Conservation (phyloP, 2,329 filamentous ascomycete genomes). For the Monosporascus sp. region DNA sequence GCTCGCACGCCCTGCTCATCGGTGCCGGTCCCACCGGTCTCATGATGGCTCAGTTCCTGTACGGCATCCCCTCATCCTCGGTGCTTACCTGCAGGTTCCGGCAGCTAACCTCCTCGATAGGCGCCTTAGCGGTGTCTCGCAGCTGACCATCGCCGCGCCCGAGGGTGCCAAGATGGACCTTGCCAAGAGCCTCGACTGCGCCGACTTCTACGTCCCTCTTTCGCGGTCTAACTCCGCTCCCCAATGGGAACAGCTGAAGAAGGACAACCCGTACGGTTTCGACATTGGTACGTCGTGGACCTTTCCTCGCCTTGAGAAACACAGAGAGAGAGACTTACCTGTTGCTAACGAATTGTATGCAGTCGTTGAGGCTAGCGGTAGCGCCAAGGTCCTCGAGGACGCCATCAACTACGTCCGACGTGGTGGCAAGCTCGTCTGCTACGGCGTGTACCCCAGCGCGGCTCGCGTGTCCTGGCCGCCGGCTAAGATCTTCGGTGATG, state of each 20-base stretch:
- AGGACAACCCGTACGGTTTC: conserved; percentile 65
- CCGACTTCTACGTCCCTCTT: conserved; percentile 49
- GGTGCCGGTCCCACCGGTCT: conserved; percentile 63
- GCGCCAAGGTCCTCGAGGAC: conserved; percentile 62
- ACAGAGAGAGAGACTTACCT: background rate
- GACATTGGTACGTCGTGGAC: conserved; percentile 49
- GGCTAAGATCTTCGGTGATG: conserved; percentile 60
- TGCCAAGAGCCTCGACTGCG: conserved; percentile 51
- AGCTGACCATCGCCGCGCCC: conserved; percentile 64
- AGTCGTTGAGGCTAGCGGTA: conserved; percentile 66
- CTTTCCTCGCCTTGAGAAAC: background rate
- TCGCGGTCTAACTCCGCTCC: conserved; percentile 48
- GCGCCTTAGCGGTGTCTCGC: conserved; percentile 58
- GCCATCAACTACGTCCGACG: conserved; percentile 66
- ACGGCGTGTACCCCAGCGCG: conserved; percentile 61
- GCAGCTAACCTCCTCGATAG: conserved; percentile 7
- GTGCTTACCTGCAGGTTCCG: background rate
- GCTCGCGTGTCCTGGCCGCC: conserved; percentile 63
- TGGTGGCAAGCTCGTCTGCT: conserved; percentile 66
- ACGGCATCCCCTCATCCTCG: background rate
- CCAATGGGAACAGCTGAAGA: conserved; percentile 58
- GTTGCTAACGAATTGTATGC: conserved; percentile 12
- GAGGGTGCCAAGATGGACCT: conserved; percentile 66
- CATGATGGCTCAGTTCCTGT: conserved; percentile 32
- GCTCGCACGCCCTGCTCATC: conserved; percentile 60